These are phyloP conservation scores for Alternaria gaisen DNA, from an alignment of 2,329 filamentous ascomycete species.

Conservation along the genomic window DNA sequence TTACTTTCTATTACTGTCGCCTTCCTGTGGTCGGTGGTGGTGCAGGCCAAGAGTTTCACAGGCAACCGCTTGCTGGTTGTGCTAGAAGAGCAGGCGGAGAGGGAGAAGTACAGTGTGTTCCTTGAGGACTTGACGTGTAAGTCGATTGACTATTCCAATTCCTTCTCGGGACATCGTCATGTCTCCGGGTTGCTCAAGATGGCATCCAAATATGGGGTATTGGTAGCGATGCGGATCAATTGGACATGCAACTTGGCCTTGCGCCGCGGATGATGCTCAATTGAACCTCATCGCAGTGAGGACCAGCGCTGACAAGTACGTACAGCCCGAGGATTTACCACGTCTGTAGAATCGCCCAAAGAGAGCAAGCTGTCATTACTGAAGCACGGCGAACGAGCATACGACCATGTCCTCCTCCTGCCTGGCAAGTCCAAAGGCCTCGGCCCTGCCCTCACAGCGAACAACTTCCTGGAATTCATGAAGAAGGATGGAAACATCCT, in stretches of 20 bases:
- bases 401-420: conserved; percentile 90
- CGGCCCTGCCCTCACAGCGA: conserved; percentile 86
- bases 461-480: conserved; percentile 87
- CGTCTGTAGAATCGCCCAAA: conserved; percentile 75
- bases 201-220: neutral
- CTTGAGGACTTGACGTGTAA: conserved; percentile 75
- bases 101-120: conserved; percentile 84
- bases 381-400: conserved; percentile 83
- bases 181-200: neutral
- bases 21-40: conserved; percentile 71
- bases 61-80: conserved; percentile 86
- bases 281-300: conserved; percentile 1
- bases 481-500: conserved; percentile 92
- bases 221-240: conserved; percentile 7
- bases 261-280: neutral
- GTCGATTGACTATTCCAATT: conserved; percentile 31
- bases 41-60: conserved; percentile 78
- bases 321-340: conserved; percentile 80
- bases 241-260: conserved; percentile 22
- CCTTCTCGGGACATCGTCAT: neutral
- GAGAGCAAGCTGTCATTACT: conserved; percentile 73
- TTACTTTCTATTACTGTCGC: conserved; percentile 72
- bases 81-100: conserved; percentile 82
- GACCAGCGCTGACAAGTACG: conserved; percentile 16
- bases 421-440: conserved; percentile 93